Evolutionary conservation across 192 early-diverging fungal genomes (phyloP).

Genomic region (Gamsiella multidivaricata): DNA sequence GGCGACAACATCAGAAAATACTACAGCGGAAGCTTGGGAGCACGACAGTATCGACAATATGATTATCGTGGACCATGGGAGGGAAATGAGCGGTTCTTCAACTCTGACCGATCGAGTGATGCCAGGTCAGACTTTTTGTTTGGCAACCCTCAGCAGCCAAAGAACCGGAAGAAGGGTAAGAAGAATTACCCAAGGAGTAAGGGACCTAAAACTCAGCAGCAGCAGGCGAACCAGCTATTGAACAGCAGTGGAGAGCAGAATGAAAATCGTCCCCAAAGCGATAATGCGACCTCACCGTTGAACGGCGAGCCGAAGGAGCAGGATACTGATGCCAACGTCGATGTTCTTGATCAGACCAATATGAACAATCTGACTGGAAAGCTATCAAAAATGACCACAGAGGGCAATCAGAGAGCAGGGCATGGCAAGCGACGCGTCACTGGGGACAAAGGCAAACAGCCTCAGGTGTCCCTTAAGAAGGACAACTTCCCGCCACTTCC

Average conservation of each 20-base stretch:
- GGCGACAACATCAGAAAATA: neutral
- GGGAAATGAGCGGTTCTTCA: neutral
- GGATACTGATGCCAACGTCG: neutral
- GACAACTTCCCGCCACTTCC: slow-evolving; percentile 26
- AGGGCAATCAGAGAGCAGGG: neutral
- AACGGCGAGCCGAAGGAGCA: neutral
- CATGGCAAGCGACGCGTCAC: neutral
- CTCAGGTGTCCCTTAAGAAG: neutral
- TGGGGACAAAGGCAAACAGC: neutral
- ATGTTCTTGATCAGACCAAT: neutral
- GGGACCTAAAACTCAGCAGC: neutral
- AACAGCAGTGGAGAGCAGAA: neutral
- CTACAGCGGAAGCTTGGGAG: neutral
- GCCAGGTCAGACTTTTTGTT: neutral
- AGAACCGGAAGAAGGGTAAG: neutral
- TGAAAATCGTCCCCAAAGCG: too few relatives aligned
- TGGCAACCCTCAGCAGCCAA: neutral
- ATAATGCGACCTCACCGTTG: neutral
- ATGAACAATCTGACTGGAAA: neutral
- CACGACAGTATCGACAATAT: neutral
- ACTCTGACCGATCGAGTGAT: neutral
- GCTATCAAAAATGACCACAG: neutral
- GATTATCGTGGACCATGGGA: neutral
- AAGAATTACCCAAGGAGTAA: neutral
- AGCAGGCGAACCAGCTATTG: neutral